Conservation (phyloP, 1,139 yeast species). For the Suzukiozyma palmioleophila region DNA sequence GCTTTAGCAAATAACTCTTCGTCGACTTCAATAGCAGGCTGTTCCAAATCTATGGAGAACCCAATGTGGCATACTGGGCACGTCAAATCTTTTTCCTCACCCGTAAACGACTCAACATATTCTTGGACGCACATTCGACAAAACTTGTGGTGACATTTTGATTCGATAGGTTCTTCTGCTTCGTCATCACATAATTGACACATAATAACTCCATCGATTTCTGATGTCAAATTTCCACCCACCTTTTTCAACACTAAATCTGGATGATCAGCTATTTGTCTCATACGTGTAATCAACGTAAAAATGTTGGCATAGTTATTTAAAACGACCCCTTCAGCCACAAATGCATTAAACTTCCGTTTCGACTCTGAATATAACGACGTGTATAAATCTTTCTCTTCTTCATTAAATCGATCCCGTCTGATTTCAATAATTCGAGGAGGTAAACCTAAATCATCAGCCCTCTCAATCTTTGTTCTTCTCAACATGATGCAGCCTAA, state of each 20-base stretch:
- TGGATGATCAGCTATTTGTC: slow-evolving; percentile 97
- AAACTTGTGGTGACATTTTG: slow-evolving; percentile 88
- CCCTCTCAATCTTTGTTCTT: slow-evolving; percentile 91
- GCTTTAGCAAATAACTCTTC: slow-evolving; percentile 63
- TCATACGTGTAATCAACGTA: slow-evolving; percentile 92
- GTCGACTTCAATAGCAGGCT: slow-evolving; percentile 80
- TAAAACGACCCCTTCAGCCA: slow-evolving; percentile 90
- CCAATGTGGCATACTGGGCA: slow-evolving; percentile 98
- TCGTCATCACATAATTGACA: slow-evolving; percentile 96
- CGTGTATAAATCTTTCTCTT: slow-evolving; percentile 87
- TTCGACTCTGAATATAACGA: slow-evolving; percentile 83
- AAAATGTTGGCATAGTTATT: slow-evolving; percentile 96
- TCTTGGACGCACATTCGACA: slow-evolving; percentile 91
- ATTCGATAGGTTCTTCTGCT: slow-evolving; percentile 94
- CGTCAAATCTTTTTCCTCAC: slow-evolving; percentile 53
- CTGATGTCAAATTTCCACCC: slow-evolving; percentile 36
- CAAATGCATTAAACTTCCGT: slow-evolving; percentile 81
- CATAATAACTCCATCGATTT: slow-evolving; percentile 60
- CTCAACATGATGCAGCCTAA: slow-evolving; percentile 82
- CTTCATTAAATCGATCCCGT: slow-evolving; percentile 82
- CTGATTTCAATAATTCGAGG: slow-evolving; percentile 90
- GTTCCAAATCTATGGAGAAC: slow-evolving; percentile 81
- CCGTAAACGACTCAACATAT: slow-evolving; percentile 78
- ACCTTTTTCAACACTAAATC: slow-evolving; percentile 81
- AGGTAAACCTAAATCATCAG: slow-evolving; percentile 95